Base-by-base conservation (phyloP, 352 stramenopile genomes). In the Phytophthora citrophthora region DNA sequence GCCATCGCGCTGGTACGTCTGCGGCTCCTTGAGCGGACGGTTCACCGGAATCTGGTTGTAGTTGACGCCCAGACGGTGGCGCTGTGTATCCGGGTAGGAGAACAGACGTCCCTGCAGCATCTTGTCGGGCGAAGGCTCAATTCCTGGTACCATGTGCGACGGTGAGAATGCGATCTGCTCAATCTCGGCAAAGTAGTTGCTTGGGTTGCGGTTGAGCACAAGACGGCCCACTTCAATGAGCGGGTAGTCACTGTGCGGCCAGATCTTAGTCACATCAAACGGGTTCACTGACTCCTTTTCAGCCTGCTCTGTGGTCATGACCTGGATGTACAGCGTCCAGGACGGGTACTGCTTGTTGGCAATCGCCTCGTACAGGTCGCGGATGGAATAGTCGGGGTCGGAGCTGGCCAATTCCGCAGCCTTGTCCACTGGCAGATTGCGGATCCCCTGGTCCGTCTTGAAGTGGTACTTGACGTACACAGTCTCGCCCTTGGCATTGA, bases 401-500 rank as follows among this genome's bases (percentile, higher is more conserved):
- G 73, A 77, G 12, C 77, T 81, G 4, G 76, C 77, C 40, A 98
- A 71, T 15, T 61, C 61, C 7, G 74, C 74, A 1, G 93, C 92
- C 48, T 96, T 79, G n/a, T 89, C 85, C 38, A 90, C 84, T 0
- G 81, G 75, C 20, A 98, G 70, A 68, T 97, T 97, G 53, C 88
- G 86, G 61, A 96, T 93, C 12, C 92, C 93, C 44, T 94, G 87
- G 69, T 97, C 87, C 15, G 92, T 93, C 64, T 97, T 97, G 65
- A 95, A 96, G 69, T 98, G 93, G 64, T 97, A 98, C 78, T 98
- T 98, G 62, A 97, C 88, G 61, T 91, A 98, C 34, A 89, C 75
- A 13, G 64, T 70, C 41, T 93, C 79, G 24, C 83, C 86, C 40
- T 84, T 58, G 7, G 66, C 80, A 66, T 97, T 97, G n/a, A 95